phyloP scores from a whole-genome alignment of 2,329 filamentous ascomycete species.

The Colletotrichum brevisporum region DNA sequence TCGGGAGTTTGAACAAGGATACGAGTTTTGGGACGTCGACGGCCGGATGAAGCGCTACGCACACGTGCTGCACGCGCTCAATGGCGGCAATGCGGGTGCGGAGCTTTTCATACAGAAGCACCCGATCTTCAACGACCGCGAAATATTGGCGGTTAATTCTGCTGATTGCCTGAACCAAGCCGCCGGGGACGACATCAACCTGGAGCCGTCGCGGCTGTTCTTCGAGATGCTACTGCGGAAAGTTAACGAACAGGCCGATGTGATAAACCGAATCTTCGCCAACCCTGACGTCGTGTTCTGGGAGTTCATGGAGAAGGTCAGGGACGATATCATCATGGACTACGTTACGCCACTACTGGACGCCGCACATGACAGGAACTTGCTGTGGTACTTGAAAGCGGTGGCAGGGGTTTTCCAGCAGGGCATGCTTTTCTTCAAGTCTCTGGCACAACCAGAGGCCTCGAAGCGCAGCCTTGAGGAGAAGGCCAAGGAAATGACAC shows the following conservation, averaged over 20 bases:
- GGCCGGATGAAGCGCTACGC: conserved; percentile 92
- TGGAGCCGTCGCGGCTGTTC: conserved; percentile 86
- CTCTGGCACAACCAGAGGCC: conserved; percentile 76
- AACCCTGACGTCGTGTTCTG: conserved; percentile 79
- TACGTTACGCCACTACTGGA: conserved; percentile 90
- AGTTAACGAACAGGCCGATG: conserved; percentile 84
- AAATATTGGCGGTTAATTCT: conserved; percentile 76
- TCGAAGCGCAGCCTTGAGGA: conserved; percentile 73
- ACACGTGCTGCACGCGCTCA: conserved; percentile 84
- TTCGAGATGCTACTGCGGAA: conserved; percentile 82
- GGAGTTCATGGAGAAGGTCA: conserved; percentile 84
- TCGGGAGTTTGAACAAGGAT: conserved; percentile 93
- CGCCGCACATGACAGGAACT: conserved; percentile 83
- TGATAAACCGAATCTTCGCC: conserved; percentile 89
- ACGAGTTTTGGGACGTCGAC: conserved; percentile 89
- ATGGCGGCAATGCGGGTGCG: conserved; percentile 82
- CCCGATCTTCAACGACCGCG: conserved; percentile 82
- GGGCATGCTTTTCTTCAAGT: conserved; percentile 81
- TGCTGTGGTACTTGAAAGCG: conserved; percentile 85
- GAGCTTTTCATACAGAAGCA: conserved; percentile 93
- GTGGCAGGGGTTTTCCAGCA: conserved; percentile 92
- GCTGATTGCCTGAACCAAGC: conserved; percentile 85
- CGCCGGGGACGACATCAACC: conserved; percentile 75
- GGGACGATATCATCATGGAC: conserved; percentile 87
- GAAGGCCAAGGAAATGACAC: conserved; percentile 76